These are phyloP conservation scores for Houttuynia cordata DNA, from an alignment of 164 flowering plant genomes.

Conservation along the genomic window DNA sequence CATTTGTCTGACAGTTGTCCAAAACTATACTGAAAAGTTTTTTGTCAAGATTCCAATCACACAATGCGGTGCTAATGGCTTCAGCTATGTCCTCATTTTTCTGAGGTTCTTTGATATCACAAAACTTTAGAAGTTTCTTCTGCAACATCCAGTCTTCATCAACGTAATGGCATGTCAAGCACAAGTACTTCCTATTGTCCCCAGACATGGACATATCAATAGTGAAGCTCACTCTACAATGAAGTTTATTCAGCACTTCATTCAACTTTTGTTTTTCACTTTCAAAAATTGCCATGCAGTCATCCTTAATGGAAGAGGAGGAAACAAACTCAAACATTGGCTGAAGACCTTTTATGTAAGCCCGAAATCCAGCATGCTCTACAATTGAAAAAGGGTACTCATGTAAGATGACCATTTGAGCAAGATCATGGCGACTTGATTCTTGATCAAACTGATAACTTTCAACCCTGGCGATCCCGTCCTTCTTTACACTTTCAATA, in stretches of 20 bases:
- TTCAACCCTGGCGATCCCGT: background rate
- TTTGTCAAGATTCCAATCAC: slow-evolving; percentile 3
- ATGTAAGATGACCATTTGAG: slow-evolving; percentile 7
- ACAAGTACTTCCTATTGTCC: background rate
- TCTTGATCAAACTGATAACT: slow-evolving; percentile 2
- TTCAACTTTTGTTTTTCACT: slow-evolving; percentile 6
- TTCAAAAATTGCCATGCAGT: slow-evolving; percentile 5
- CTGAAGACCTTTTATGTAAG: slow-evolving; percentile 4
- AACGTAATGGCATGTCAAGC: slow-evolving; percentile 4
- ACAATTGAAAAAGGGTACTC: slow-evolving; percentile 5
- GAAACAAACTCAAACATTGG: slow-evolving; percentile 6
- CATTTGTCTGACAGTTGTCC: background rate
- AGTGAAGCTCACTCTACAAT: slow-evolving; percentile 2
- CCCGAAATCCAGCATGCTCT: slow-evolving; percentile 4
- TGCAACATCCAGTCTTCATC: slow-evolving; percentile 6
- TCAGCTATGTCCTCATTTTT: background rate
- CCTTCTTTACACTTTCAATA: background rate
- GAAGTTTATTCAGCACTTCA: slow-evolving; percentile 1
- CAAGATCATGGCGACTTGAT: slow-evolving; percentile 8
- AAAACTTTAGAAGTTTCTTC: slow-evolving; percentile 2
- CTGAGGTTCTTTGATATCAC: background rate
- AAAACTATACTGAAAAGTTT: background rate
- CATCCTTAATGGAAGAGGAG: background rate
- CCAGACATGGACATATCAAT: slow-evolving; percentile 1
- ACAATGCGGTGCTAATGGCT: background rate